Conservation (phyloP, 345 rosid genomes). For the Tarenaya hassleriana region DNA sequence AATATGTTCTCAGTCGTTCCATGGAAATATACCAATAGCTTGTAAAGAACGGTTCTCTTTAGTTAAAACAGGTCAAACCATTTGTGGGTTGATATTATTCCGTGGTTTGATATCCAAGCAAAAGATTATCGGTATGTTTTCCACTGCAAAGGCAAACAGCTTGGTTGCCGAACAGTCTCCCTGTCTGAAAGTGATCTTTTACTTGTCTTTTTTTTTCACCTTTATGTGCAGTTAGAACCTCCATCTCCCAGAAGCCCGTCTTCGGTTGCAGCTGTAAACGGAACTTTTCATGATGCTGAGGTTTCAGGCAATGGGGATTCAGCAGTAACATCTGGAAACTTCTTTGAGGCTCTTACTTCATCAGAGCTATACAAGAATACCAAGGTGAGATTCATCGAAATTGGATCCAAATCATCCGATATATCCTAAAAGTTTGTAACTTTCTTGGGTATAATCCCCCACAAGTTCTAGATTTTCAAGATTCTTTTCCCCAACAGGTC, state of each 20-base stretch:
- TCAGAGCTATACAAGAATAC: slow-evolving; percentile 77
- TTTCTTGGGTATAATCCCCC: background rate
- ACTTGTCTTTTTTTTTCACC: slow-evolving; percentile 12
- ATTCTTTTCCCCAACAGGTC: slow-evolving; percentile 43
- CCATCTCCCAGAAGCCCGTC: slow-evolving; percentile 71
- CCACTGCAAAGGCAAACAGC: too few species aligned
- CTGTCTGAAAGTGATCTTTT: slow-evolving; percentile 9
- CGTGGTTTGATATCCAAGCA: too few species aligned
- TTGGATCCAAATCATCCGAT: too few species aligned
- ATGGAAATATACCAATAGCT: too few species aligned
- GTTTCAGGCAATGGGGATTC: slow-evolving; percentile 66
- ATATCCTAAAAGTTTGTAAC: background rate
- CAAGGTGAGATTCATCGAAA: slow-evolving; percentile 56
- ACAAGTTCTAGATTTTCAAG: background rate
- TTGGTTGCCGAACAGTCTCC: too few species aligned
- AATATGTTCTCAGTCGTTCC: background rate
- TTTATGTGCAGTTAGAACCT: slow-evolving; percentile 63
- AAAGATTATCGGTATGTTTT: too few species aligned
- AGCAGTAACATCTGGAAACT: slow-evolving; percentile 73
- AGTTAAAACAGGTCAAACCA: too few species aligned
- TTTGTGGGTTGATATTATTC: too few species aligned
- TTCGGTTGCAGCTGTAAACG: slow-evolving; percentile 47
- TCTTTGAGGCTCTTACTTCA: slow-evolving; percentile 76
- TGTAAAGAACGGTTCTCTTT: too few species aligned
- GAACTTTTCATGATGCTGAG: slow-evolving; percentile 27